These are phyloP conservation scores for Alternaria ethzedia DNA, from an alignment of 2,329 filamentous ascomycete genomes.

Conservation along the genomic window DNA sequence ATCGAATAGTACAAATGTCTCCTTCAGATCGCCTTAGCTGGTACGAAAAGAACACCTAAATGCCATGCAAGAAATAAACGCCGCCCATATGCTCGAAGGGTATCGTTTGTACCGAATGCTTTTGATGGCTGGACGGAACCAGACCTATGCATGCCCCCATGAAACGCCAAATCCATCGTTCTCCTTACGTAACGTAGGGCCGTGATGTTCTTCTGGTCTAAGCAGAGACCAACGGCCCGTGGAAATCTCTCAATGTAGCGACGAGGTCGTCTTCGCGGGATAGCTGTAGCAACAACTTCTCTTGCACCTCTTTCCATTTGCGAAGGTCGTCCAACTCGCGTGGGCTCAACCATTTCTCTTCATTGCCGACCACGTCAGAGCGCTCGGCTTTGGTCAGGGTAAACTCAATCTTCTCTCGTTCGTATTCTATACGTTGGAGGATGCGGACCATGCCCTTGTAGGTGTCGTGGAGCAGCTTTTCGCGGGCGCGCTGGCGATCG, in stretches of 20 bases:
- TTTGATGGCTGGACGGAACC: background rate
- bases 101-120: constrained; percentile 12
- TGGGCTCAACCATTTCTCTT: constrained; percentile 78
- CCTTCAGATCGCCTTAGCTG: background rate
- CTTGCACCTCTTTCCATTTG: constrained; percentile 66
- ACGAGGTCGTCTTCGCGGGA: constrained; percentile 84
- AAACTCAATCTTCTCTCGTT: constrained; percentile 72
- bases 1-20: background rate
- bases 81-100: constrained; percentile 9
- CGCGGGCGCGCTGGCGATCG: constrained; percentile 74
- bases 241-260: constrained; percentile 75
- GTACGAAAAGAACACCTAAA: background rate
- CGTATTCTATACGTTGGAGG: constrained; percentile 78
- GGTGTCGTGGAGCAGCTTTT: constrained; percentile 75
- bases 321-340: constrained; percentile 75
- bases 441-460: constrained; percentile 91
- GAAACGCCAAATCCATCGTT: background rate
- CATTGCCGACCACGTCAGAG: constrained; percentile 82
- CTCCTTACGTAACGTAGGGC: background rate
- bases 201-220: background rate
- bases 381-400: constrained; percentile 83
- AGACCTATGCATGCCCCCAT: background rate
- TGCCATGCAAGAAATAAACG: background rate
- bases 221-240: constrained; percentile 36
- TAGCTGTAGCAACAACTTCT: constrained; percentile 79